phyloP scores from a whole-genome alignment of 257 asterid species.

The Solanum paucissectum region DNA sequence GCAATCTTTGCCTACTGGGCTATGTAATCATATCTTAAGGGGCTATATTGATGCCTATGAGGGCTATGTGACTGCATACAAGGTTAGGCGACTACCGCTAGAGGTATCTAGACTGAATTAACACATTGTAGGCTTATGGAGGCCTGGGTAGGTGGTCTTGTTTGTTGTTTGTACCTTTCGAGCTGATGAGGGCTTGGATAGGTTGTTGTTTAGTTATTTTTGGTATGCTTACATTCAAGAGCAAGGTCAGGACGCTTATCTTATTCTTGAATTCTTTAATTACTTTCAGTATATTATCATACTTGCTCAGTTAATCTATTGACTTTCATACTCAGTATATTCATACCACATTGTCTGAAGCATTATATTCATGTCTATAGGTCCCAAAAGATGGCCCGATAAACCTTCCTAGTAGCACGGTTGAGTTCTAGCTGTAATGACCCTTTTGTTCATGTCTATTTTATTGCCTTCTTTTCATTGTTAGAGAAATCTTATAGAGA shows the following conservation, averaged over 20 bases:
- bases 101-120: neutral
- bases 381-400: neutral
- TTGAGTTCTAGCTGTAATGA: neutral
- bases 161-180: neutral
- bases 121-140: neutral
- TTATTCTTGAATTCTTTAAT: too few relatives aligned
- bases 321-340: neutral
- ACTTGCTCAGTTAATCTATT: neutral
- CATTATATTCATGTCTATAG: too few relatives aligned
- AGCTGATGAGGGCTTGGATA: neutral
- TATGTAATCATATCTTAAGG: neutral
- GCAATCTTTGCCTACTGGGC: neutral
- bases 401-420: rapidly evolving
- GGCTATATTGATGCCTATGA: too few relatives aligned
- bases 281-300: too few relatives aligned
- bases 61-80: neutral
- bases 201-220: neutral
- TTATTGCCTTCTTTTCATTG: neutral
- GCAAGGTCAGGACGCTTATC: neutral
- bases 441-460: too few relatives aligned
- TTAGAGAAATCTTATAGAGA: neutral
- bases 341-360: neutral
- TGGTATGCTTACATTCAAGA: neutral
- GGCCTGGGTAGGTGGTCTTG: neutral
- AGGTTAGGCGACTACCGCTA: neutral